Evolutionary conservation across 805 yeast genomes (phyloP).

Genomic region (Saccharomyces cerevisiae): DNA sequence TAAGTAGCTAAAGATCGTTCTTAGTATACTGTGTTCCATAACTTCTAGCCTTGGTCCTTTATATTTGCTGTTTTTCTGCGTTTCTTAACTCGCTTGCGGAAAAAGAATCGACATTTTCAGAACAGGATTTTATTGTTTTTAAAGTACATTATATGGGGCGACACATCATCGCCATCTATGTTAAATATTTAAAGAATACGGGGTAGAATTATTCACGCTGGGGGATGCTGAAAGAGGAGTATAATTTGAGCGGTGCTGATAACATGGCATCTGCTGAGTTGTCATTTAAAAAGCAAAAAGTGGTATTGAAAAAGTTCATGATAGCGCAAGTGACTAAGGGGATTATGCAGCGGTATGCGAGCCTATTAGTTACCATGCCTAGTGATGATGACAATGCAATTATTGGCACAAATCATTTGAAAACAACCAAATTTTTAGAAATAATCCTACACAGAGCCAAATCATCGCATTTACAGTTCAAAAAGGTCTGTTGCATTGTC

Average conservation of each 20-base stretch:
- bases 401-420: background rate
- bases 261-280: background rate
- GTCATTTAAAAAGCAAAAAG: background rate
- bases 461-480: conserved; percentile 16
- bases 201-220: background rate
- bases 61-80: background rate
- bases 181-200: background rate
- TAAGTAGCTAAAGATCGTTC: background rate
- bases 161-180: background rate
- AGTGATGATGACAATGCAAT: background rate
- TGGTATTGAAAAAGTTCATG: background rate
- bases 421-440: conserved; percentile 10
- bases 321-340: background rate
- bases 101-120: background rate
- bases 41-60: background rate
- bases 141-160: background rate
- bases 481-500: conserved; percentile 19
- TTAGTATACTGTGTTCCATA: background rate
- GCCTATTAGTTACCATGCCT: background rate
- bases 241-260: background rate
- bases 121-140: background rate
- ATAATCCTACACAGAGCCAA: conserved; percentile 13
- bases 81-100: background rate
- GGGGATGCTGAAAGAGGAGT: background rate
- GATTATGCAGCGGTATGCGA: background rate